A percentile compares a stretch with the other conserved stretches of the same genome.
These are phyloP conservation scores for Stereocaulon alpinum DNA, from an alignment of 495 filamentous ascomycete genomes.

Conservation along the genomic window DNA sequence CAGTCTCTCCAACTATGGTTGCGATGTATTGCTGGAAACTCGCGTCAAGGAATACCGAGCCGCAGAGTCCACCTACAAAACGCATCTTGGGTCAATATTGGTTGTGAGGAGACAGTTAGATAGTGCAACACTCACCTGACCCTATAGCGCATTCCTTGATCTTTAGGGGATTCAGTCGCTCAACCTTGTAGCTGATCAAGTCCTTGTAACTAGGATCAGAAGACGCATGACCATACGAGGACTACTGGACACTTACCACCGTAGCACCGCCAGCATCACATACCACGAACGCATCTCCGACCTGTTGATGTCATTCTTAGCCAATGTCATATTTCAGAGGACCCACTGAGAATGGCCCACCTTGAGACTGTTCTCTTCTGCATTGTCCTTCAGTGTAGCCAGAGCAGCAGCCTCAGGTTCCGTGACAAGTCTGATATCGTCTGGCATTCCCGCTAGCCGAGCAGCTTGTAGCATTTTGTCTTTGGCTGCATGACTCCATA, in stretches of 20 bases:
- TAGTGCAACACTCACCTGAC: slow-evolving; percentile 4
- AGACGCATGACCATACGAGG: slow-evolving; percentile 10
- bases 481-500: slow-evolving; percentile 45
- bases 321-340: neutral
- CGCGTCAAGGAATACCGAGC: slow-evolving; percentile 45
- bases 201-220: slow-evolving; percentile 43
- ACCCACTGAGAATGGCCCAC: neutral
- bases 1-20: slow-evolving; percentile 20
- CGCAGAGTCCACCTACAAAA: slow-evolving; percentile 40
- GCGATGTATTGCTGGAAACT: slow-evolving; percentile 38
- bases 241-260: slow-evolving; percentile 27
- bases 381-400: slow-evolving; percentile 35
- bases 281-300: slow-evolving; percentile 39
- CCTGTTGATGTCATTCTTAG: slow-evolving; percentile 17
- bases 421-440: slow-evolving; percentile 40
- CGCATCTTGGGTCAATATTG: neutral
- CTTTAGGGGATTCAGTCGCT: slow-evolving; percentile 8
- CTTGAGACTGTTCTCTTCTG: slow-evolving; percentile 11
- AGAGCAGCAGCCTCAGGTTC: slow-evolving; percentile 55
- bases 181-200: slow-evolving; percentile 20
- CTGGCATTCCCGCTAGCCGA: slow-evolving; percentile 38
- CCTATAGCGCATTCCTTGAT: slow-evolving; percentile 19
- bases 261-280: slow-evolving; percentile 53
- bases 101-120: no score
- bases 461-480: slow-evolving; percentile 37